Evolutionary conservation across 2,329 filamentous ascomycete species (phyloP).

Genomic region (Hymenoscyphus occultus): DNA sequence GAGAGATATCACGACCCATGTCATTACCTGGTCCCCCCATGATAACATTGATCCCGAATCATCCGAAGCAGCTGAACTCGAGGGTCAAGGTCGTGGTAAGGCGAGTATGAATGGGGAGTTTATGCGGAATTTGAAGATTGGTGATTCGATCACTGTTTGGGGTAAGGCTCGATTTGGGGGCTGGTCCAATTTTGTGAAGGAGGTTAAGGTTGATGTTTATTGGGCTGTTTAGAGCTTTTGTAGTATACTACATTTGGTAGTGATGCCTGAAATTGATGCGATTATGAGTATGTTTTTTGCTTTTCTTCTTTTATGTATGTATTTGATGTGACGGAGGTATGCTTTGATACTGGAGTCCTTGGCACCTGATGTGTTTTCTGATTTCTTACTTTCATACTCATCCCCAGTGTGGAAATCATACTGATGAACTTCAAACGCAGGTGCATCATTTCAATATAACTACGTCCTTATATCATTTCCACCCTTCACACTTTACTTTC

Average conservation of each 20-base stretch:
- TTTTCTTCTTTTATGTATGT: not conserved
- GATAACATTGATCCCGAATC: constrained; percentile 48
- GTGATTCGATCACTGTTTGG: constrained; percentile 62
- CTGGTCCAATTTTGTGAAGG: constrained; percentile 53
- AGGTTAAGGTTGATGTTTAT: constrained; percentile 54
- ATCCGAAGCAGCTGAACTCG: constrained; percentile 37
- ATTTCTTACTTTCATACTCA: no score
- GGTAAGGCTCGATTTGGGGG: constrained; percentile 53
- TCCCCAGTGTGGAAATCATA: no score
- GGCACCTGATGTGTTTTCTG: no score
- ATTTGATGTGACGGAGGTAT: no score
- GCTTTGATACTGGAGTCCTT: no score
- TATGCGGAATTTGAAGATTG: constrained; percentile 53
- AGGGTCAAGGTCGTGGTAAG: constrained; percentile 47
- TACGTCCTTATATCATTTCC: no score
- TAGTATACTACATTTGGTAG: not conserved
- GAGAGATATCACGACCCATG: constrained; percentile 41
- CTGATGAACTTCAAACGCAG: no score
- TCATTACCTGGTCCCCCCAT: constrained; percentile 51
- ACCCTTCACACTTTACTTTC: no score
- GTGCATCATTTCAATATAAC: no score
- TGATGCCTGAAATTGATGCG: not conserved
- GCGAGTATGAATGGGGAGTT: constrained; percentile 53
- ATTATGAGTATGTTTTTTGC: not conserved
- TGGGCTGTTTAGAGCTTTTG: constrained; percentile 46